Base-by-base conservation (phyloP, 2,329 filamentous ascomycete species). In the Aspergillus sp. region DNA sequence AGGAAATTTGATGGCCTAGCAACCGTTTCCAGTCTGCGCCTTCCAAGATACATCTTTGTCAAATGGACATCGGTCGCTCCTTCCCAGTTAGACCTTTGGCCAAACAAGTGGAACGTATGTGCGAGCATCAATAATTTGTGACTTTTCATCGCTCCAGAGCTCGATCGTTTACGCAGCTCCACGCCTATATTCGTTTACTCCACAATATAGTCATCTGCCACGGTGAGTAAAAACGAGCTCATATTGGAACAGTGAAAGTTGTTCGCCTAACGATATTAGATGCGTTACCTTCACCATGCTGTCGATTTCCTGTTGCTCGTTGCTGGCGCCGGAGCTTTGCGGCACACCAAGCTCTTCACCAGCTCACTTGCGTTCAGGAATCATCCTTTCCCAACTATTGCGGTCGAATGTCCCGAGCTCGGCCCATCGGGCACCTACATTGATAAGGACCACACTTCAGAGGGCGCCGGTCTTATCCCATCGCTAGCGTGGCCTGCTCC, bases 401-500 rank as follows among this genome's bases (percentile, higher is more conserved):
- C 49, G 2, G 54, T 73, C 19, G 46, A 62, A 15, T 68, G 66
- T 23, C 57, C 63, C 11, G 67, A 66, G 12, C 50, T 64, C 7
- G 62, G 62, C 9, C 52, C 33, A 2, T 61, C 60, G 3, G 60
- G 58, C 12, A 58, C 60, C 4, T 54, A 59, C 19, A 47, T 64
- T 25, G 56, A 60, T 40, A 52, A 31, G 6, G 58, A 56, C n/a
- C 58, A 62, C 47, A 48, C 58, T 1, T 51, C 47, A 12, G 60
- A 61, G 12, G 62, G 62, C 6, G 65, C 62, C 8, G 77, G 74
- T 3, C 71, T 63, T 17, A 73, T 81, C 39, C 79, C 81, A 0
- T 69, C 70, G 6, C 57, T 82, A 23, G 64, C 62, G 40, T 82
- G 79, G 79, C 66, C 73, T 6, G 68, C 73, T 3, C 62, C 66